Conservation (phyloP, 2,329 filamentous ascomycete species). For the Fusarium metavorans region DNA sequence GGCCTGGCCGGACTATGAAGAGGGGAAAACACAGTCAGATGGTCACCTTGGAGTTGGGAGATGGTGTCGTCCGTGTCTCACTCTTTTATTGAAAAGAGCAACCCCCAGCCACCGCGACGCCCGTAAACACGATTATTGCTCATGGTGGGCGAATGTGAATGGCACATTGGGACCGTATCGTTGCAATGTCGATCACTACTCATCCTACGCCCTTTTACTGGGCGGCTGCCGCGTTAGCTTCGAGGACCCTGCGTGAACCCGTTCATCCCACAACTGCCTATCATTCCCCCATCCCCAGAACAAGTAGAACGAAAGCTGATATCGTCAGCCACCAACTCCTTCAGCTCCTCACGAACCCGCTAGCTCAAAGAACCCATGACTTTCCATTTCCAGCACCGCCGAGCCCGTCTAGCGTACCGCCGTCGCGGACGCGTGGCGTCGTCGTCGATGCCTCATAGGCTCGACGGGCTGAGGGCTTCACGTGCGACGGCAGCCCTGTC, state of each 20-base stretch:
- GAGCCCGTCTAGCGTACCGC: constrained; percentile 22
- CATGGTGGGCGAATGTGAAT: neutral
- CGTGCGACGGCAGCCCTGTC: constrained; percentile 35
- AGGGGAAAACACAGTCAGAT: constrained; percentile 46
- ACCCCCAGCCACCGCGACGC: constrained; percentile 28
- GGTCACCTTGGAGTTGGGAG: constrained; percentile 31
- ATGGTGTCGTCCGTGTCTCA: constrained; percentile 49
- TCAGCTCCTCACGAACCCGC: constrained; percentile 39
- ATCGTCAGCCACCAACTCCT: constrained; percentile 35
- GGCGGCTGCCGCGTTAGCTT: constrained; percentile 37
- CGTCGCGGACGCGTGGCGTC: constrained; percentile 41
- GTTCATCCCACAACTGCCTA: constrained; percentile 32
- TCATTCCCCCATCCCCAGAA: neutral
- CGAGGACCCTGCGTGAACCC: constrained; percentile 37
- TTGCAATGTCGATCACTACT: constrained; percentile 18
- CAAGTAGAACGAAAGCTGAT: constrained; percentile 11
- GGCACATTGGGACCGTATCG: neutral
- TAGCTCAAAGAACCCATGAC: constrained; percentile 41
- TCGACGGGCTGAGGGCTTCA: constrained; percentile 39
- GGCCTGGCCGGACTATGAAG: constrained; percentile 36
- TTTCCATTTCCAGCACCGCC: constrained; percentile 39
- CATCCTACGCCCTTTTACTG: constrained; percentile 22
- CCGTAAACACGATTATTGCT: constrained; percentile 4
- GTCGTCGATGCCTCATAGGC: constrained; percentile 36
- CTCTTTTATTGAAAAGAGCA: constrained; percentile 17